Percentiles rank a stretch among this genome's conserved stretches.
These are phyloP conservation scores for Backusella macrospora DNA, from an alignment of 192 early-diverging fungal genomes.

Conservation along the genomic window DNA sequence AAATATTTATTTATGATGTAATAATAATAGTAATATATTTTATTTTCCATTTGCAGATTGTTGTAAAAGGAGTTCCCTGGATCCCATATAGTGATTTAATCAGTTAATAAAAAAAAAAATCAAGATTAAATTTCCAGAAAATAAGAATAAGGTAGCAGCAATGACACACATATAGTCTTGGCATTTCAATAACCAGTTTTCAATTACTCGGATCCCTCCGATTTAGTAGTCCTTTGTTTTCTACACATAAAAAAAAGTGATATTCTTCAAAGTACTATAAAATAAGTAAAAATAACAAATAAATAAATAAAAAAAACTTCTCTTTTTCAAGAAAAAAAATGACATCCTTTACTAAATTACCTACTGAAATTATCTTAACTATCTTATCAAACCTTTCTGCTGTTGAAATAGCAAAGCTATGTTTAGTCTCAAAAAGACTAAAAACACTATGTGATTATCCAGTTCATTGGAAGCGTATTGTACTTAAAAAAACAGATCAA, in stretches of 20 bases:
- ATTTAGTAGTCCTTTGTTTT: not conserved
- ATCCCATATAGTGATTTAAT: not conserved
- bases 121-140: too few species aligned
- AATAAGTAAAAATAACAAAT: too few species aligned
- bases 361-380: not conserved
- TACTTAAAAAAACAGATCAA: not conserved
- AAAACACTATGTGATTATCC: not conserved
- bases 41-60: not conserved
- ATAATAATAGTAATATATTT: not conserved
- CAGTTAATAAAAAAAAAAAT: not conserved
- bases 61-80: not conserved
- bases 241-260: not conserved
- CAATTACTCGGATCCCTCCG: not conserved
- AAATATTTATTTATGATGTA: not conserved
- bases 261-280: not conserved
- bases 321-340: not conserved
- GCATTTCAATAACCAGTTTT: constrained; percentile 6
- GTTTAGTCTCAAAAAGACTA: not conserved
- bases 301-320: not conserved
- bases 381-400: not conserved
- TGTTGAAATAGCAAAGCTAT: not conserved
- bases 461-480: not conserved
- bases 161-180: not conserved
- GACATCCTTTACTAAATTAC: not conserved
- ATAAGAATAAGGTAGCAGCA: not conserved